Percentiles rank a stretch among this genome's conserved stretches.
phyloP scores from a whole-genome alignment of 257 asterid genomes.

The Prunella vulgaris region DNA sequence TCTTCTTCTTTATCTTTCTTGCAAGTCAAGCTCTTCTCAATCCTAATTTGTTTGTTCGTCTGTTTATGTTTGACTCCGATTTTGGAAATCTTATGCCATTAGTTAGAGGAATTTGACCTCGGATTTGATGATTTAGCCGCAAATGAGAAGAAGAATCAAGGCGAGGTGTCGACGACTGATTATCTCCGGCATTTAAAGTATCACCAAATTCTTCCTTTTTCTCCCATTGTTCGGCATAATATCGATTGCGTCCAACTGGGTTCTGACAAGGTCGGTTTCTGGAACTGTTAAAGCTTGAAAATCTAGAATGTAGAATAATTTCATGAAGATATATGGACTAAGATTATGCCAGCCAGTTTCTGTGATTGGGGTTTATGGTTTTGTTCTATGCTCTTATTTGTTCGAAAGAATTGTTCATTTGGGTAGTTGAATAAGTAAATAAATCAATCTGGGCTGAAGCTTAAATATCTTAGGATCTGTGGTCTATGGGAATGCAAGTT shows the following conservation, averaged over 20 bases:
- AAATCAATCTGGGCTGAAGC: neutral
- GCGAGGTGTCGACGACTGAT: slow-evolving; percentile 9
- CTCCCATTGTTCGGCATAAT: slow-evolving; percentile 23
- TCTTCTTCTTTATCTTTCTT: no score
- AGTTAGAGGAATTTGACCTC: neutral
- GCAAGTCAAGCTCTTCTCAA: neutral
- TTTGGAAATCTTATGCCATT: neutral
- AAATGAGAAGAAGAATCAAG: slow-evolving; percentile 9
- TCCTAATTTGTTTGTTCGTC: neutral
- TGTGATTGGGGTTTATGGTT: slow-evolving; percentile 3
- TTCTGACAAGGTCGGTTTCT: slow-evolving; percentile 25
- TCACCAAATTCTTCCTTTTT: neutral
- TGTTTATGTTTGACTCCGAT: neutral
- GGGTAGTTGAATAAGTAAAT: neutral
- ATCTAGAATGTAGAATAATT: neutral
- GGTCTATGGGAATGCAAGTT: no score
- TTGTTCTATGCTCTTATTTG: neutral
- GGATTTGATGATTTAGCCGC: neutral
- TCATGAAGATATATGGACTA: neutral
- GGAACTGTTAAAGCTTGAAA: neutral
- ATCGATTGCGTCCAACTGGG: slow-evolving; percentile 25
- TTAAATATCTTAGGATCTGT: neutral
- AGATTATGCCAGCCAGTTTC: neutral
- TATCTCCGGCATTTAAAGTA: slow-evolving; percentile 26
- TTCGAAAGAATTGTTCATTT: neutral